Evolutionary conservation across 257 asterid genomes (phyloP).

Genomic region (Solanum bulbocastanum): DNA sequence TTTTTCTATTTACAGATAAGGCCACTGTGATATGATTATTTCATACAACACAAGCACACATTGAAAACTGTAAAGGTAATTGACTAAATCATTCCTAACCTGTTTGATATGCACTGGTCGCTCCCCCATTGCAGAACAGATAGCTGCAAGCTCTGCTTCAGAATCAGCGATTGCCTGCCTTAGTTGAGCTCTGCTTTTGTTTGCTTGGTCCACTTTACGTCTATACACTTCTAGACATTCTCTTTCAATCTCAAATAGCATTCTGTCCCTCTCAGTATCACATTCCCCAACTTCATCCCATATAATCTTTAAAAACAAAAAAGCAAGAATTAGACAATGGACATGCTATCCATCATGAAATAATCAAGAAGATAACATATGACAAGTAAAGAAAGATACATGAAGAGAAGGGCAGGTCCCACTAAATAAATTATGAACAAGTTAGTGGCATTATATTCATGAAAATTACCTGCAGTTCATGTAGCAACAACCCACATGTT

Average conservation of each 20-base stretch:
- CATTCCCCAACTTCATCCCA: constrained; percentile 99
- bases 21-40: neutral
- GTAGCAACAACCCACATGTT: constrained; percentile 69
- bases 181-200: constrained; percentile 81
- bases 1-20: neutral
- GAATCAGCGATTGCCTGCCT: constrained; percentile 98
- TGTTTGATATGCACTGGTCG: constrained; percentile 66
- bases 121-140: constrained; percentile 94
- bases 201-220: constrained; percentile 91
- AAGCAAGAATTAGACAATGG: neutral
- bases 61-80: neutral
- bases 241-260: constrained; percentile 79
- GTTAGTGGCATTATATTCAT: neutral
- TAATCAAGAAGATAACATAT: neutral
- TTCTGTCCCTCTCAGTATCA: constrained; percentile 69
- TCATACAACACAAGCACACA: neutral
- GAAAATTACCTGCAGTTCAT: constrained; percentile 31
- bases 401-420: neutral
- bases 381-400: neutral
- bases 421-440: neutral
- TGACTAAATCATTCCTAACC: neutral
- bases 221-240: constrained; percentile 93
- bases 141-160: constrained; percentile 89
- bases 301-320: constrained; percentile 42
- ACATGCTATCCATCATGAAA: neutral